Evolutionary conservation across 495 filamentous ascomycete genomes (phyloP).

Genomic region (Lophium mytilinum): DNA sequence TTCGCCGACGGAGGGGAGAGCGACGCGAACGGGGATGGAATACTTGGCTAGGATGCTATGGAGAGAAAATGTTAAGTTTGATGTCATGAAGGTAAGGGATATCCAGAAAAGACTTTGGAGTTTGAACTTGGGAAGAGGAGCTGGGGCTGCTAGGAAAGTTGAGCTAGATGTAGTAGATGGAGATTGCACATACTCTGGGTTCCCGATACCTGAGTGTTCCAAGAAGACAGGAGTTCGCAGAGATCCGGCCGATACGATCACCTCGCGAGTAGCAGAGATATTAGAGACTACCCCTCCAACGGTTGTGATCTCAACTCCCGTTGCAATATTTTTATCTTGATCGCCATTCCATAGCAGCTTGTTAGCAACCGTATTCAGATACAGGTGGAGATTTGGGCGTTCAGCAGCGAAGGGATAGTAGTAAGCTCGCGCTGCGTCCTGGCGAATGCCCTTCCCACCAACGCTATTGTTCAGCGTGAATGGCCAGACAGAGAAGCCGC

Average conservation of each 20-base stretch:
- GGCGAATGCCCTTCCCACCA: not conserved
- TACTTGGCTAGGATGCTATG: not conserved
- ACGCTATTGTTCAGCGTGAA: conserved; percentile 3
- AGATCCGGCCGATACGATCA: conserved; percentile 12
- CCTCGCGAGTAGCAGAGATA: conserved; percentile 2
- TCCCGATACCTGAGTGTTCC: conserved; percentile 15
- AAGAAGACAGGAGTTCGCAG: conserved; percentile 10
- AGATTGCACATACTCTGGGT: not conserved
- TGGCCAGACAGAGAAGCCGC: conserved; percentile 11
- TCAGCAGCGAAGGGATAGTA: conserved; percentile 11
- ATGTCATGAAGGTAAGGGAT: not conserved
- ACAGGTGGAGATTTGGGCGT: conserved; percentile 11
- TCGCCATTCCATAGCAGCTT: conserved; percentile 5
- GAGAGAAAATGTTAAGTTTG: not conserved
- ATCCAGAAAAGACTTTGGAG: no score
- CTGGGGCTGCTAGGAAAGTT: not conserved
- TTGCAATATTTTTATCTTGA: not conserved
- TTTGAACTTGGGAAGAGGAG: not conserved
- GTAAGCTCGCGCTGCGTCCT: conserved; percentile 14
- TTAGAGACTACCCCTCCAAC: not conserved
- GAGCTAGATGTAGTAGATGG: not conserved
- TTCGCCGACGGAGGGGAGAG: conserved; percentile 15
- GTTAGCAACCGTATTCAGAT: conserved; percentile 10
- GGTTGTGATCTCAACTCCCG: conserved; percentile 6
- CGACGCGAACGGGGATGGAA: conserved; percentile 30